phyloP scores from a whole-genome alignment of 2,329 filamentous ascomycete species.

The Verticillium klebahnii region DNA sequence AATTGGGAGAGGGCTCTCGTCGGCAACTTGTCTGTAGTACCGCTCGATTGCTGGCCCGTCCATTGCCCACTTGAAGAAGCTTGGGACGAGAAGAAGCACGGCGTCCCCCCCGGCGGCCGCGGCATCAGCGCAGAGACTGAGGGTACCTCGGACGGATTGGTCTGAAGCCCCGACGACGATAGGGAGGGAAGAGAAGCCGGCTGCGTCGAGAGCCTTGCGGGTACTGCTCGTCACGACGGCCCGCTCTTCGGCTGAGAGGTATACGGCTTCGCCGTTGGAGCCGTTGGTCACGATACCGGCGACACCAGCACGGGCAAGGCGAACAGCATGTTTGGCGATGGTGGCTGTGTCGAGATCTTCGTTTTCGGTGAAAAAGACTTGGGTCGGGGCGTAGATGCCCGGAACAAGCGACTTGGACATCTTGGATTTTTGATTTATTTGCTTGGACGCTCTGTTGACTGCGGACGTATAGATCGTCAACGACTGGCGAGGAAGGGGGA shows the following conservation, averaged over 20 bases:
- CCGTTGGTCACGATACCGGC: slow-evolving; percentile 66
- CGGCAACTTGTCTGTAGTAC: slow-evolving; percentile 11
- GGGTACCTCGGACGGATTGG: slow-evolving; percentile 12
- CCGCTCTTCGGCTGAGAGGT: slow-evolving; percentile 23
- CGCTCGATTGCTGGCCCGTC: slow-evolving; percentile 6
- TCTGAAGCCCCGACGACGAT: slow-evolving; percentile 14
- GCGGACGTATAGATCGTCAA: slow-evolving; percentile 25
- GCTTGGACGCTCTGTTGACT: slow-evolving; percentile 50
- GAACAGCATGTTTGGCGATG: slow-evolving; percentile 47
- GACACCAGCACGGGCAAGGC: slow-evolving; percentile 59
- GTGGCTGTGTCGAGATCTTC: slow-evolving; percentile 51
- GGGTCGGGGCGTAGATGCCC: slow-evolving; percentile 58
- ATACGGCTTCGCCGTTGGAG: slow-evolving; percentile 70
- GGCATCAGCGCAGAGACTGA: slow-evolving; percentile 10
- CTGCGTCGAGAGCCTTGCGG: slow-evolving; percentile 44
- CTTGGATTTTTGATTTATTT: not conserved
- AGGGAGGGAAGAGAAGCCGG: slow-evolving; percentile 47
- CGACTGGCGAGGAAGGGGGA: no score
- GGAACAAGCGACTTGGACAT: slow-evolving; percentile 59
- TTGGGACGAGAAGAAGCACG: slow-evolving; percentile 13
- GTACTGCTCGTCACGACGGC: slow-evolving; percentile 9
- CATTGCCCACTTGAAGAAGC: slow-evolving; percentile 16
- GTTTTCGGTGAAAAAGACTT: slow-evolving; percentile 57
- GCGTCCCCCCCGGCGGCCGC: slow-evolving; percentile 10
- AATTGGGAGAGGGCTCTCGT: slow-evolving; percentile 11